A percentile compares a stretch with the other conserved stretches of the same genome.
These are phyloP conservation scores for Cornus florida DNA, from an alignment of 148 eudicot species.

Conservation along the genomic window DNA sequence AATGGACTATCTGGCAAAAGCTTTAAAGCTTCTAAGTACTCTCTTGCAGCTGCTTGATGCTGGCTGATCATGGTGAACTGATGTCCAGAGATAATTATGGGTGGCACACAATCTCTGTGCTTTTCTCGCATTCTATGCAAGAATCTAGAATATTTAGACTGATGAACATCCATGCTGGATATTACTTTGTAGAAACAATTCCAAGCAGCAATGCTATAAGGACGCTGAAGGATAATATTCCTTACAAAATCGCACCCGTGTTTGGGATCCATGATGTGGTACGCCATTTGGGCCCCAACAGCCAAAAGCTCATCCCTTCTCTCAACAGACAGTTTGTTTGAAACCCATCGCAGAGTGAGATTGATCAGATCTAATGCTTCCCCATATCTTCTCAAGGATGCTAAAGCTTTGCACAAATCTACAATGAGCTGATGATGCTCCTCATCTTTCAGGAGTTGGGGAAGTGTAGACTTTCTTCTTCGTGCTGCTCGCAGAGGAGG, in stretches of 20 bases:
- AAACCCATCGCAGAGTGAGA: slow-evolving; percentile 28
- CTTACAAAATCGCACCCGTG: slow-evolving; percentile 45
- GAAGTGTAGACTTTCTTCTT: slow-evolving; percentile 49
- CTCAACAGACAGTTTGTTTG: slow-evolving; percentile 34
- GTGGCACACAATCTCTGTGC: slow-evolving; percentile 71
- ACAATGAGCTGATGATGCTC: slow-evolving; percentile 44
- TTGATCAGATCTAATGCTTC: slow-evolving; percentile 42
- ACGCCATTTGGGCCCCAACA: slow-evolving; percentile 49
- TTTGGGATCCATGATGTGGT: slow-evolving; percentile 42
- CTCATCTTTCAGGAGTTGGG: slow-evolving; percentile 48
- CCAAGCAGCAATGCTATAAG: slow-evolving; percentile 53
- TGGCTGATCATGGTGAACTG: slow-evolving; percentile 73
- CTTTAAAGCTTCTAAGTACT: slow-evolving; percentile 85
- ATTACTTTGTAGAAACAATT: slow-evolving; percentile 47
- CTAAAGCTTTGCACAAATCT: slow-evolving; percentile 43
- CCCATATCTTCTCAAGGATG: slow-evolving; percentile 41
- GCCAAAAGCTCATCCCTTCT: slow-evolving; percentile 47
- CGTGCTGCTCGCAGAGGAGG: slow-evolving; percentile 36
- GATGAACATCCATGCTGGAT: slow-evolving; percentile 39
- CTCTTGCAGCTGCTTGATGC: slow-evolving; percentile 90
- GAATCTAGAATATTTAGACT: slow-evolving; percentile 58
- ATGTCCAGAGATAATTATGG: slow-evolving; percentile 71
- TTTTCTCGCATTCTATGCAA: slow-evolving; percentile 49
- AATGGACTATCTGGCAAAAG: slow-evolving; percentile 75
- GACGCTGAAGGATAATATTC: slow-evolving; percentile 41